phyloP scores from a whole-genome alignment of 257 asterid species.

The Primulina tabacum region DNA sequence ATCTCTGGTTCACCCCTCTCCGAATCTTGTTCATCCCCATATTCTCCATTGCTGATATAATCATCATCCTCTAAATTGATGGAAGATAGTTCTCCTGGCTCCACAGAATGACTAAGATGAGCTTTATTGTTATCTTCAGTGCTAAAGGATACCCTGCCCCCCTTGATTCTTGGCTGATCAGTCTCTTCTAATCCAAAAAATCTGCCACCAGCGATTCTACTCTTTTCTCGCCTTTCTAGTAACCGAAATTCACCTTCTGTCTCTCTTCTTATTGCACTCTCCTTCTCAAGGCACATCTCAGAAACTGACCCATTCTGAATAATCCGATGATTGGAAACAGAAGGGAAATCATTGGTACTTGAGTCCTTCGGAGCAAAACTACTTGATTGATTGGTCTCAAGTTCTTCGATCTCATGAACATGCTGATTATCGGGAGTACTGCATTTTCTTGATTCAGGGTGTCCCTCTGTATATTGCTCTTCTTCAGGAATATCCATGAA shows the following conservation, averaged over 20 bases:
- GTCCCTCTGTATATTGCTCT: constrained; percentile 41
- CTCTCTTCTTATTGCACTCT: constrained; percentile 93
- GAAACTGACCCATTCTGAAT: constrained; percentile 49
- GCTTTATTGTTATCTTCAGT: constrained; percentile 58
- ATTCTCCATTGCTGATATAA: constrained; percentile 67
- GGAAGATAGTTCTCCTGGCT: constrained; percentile 63
- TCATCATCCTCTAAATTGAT: constrained; percentile 71
- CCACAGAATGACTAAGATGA: constrained; percentile 46
- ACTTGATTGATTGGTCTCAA: constrained; percentile 23
- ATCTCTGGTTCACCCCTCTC: constrained; percentile 92
- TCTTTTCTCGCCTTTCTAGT: constrained; percentile 84
- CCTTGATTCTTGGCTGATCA: constrained; percentile 70
- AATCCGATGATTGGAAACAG: constrained; percentile 30
- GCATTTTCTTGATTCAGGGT: constrained; percentile 29
- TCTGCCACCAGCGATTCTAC: constrained; percentile 70
- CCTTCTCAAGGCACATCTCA: constrained; percentile 60
- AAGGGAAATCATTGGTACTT: constrained; percentile 12
- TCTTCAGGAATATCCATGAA: constrained; percentile 66
- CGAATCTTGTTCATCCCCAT: constrained; percentile 64
- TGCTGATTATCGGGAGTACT: constrained; percentile 29
- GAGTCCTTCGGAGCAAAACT: constrained; percentile 20
- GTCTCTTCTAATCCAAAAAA: constrained; percentile 84
- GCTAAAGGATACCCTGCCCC: constrained; percentile 87
- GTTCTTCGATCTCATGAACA: constrained; percentile 67
- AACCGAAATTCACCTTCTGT: constrained; percentile 94